Evolutionary conservation across 2,329 filamentous ascomycete genomes (phyloP).

Genomic region (Waltergamsia citrina): DNA sequence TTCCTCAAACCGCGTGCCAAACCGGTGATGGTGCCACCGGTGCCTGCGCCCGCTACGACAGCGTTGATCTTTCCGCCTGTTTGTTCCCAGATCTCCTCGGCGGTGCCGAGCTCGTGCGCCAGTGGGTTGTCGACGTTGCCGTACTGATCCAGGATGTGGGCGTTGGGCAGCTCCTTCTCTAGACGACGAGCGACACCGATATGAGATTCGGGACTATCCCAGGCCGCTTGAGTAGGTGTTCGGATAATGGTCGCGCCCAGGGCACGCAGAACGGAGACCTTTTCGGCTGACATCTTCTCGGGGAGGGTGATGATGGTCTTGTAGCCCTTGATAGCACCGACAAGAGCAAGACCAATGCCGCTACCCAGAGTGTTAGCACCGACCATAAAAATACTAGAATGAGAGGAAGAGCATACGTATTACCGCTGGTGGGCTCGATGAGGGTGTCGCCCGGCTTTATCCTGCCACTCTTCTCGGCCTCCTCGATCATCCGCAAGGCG

Average conservation of each 20-base stretch:
- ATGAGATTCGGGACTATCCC: conserved; percentile 89
- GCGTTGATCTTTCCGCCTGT: conserved; percentile 74
- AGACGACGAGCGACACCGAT: conserved; percentile 88
- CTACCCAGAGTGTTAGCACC: conserved; percentile 22
- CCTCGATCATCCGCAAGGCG: conserved; percentile 93
- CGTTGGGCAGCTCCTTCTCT: conserved; percentile 92
- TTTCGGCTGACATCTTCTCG: conserved; percentile 99
- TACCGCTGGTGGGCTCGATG: conserved; percentile 96
- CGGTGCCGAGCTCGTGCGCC: conserved; percentile 89
- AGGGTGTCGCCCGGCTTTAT: conserved; percentile 96
- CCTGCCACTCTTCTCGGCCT: conserved; percentile 80
- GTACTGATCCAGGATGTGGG: conserved; percentile 96
- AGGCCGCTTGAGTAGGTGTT: conserved; percentile 91
- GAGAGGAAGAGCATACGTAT: conserved; percentile 48
- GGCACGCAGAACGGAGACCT: conserved; percentile 88
- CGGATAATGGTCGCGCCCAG: conserved; percentile 96
- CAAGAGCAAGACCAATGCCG: conserved; percentile 88
- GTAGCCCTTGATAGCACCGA: conserved; percentile 94
- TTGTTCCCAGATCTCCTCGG: conserved; percentile 93
- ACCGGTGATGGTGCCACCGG: conserved; percentile 90
- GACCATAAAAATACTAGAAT: neutral
- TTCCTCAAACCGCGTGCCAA: conserved; percentile 78
- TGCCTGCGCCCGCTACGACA: conserved; percentile 86
- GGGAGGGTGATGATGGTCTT: conserved; percentile 97
- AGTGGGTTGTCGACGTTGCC: conserved; percentile 83